Evolutionary conservation across 2,329 filamentous ascomycete genomes (phyloP).

Genomic region (Clarireedia hainanense): DNA sequence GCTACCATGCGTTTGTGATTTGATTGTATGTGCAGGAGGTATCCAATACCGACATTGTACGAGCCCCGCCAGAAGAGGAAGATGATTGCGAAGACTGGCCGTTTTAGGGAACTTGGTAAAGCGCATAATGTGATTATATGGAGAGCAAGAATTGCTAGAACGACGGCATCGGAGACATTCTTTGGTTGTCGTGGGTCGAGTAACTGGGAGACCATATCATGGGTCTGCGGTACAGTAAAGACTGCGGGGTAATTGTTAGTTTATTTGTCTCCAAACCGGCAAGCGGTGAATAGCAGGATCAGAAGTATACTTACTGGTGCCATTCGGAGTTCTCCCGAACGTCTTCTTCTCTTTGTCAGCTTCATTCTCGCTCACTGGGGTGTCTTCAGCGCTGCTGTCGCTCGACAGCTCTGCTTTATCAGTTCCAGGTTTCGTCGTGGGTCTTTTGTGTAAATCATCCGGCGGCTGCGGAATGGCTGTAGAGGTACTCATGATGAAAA

Average conservation of each 20-base stretch:
- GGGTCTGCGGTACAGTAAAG: conserved; percentile 89
- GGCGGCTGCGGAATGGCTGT: background rate
- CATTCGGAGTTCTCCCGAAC: conserved; percentile 83
- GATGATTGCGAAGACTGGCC: conserved; percentile 70
- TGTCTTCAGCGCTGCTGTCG: conserved; percentile 12
- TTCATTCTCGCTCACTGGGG: conserved; percentile 23
- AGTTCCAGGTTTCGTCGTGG: conserved; percentile 1
- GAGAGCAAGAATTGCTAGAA: conserved; percentile 68
- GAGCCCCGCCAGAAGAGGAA: conserved; percentile 89
- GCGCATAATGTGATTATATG: conserved; percentile 69
- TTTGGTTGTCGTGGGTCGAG: conserved; percentile 92
- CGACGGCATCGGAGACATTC: conserved; percentile 77
- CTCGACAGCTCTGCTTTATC: conserved; percentile 2
- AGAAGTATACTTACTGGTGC: conserved; percentile 61
- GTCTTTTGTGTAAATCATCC: conserved; percentile 24
- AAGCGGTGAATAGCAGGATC: background rate
- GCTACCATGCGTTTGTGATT: conserved; percentile 76
- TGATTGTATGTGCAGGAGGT: conserved; percentile 82
- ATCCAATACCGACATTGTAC: conserved; percentile 92
- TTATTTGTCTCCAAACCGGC: background rate
- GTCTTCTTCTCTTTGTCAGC: conserved; percentile 58
- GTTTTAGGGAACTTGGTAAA: conserved; percentile 61
- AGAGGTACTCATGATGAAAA: conserved; percentile 12
- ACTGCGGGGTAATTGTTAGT: conserved; percentile 44
- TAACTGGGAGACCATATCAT: conserved; percentile 98